Evolutionary conservation across 1,284 basidiomycete species (phyloP).

Genomic region (Cutaneotrichosporon mucoides): DNA sequence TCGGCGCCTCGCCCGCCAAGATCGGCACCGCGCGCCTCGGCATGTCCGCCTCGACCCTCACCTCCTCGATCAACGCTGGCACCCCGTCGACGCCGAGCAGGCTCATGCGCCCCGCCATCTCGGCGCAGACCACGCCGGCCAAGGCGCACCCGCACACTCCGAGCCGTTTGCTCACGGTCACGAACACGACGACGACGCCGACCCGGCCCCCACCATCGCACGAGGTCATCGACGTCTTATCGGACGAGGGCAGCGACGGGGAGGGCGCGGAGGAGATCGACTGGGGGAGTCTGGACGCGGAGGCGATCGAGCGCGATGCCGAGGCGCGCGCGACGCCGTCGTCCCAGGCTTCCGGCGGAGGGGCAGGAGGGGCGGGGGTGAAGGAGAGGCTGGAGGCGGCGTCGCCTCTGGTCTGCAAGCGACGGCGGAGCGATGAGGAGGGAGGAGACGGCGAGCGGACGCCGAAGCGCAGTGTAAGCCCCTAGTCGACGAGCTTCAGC

Average conservation of each 20-base stretch:
- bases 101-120: constrained; percentile 1
- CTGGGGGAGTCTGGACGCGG: constrained; percentile 37
- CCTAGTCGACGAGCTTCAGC: too few relatives aligned
- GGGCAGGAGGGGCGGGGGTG: background rate
- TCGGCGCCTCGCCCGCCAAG: background rate
- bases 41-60: too few relatives aligned
- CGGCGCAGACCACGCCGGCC: background rate
- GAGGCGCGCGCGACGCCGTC: background rate
- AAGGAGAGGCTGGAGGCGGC: constrained; percentile 4
- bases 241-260: background rate
- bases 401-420: background rate
- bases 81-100: constrained; percentile 5
- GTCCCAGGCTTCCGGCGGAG: background rate
- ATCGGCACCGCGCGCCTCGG: background rate
- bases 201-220: background rate
- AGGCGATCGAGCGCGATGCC: constrained; percentile 35
- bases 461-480: background rate
- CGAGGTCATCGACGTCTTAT: background rate
- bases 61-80: too few relatives aligned
- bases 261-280: constrained; percentile 22
- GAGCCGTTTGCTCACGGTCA: too few relatives aligned
- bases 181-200: too few relatives aligned
- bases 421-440: constrained; percentile 1
- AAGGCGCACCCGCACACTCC: background rate
- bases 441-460: background rate